A percentile compares a stretch with the other conserved stretches of the same genome.
These are phyloP conservation scores for Setomelanomma holmii DNA, from an alignment of 2,329 filamentous ascomycete species.

Conservation along the genomic window DNA sequence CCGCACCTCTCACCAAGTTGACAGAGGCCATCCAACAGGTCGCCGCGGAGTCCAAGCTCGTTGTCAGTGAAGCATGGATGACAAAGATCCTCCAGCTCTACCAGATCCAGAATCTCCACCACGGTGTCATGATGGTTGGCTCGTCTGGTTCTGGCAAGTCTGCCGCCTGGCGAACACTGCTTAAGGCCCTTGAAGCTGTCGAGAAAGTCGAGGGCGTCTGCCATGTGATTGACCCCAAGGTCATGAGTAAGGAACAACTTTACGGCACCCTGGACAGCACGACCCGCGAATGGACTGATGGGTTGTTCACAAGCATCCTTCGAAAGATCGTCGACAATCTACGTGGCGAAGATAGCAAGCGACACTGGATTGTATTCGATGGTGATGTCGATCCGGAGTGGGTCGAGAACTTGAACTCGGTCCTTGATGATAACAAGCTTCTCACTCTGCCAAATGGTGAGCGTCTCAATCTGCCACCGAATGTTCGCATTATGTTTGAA, in stretches of 20 bases:
- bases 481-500: slow-evolving; percentile 99
- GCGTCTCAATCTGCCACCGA: slow-evolving; percentile 89
- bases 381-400: slow-evolving; percentile 99
- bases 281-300: slow-evolving; percentile 98
- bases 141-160: slow-evolving; percentile 98
- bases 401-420: slow-evolving; percentile 99
- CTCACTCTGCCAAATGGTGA: slow-evolving; percentile 97
- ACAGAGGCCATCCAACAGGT: slow-evolving; percentile 82
- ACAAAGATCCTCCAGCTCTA: slow-evolving; percentile 96
- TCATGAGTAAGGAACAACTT: slow-evolving; percentile 98
- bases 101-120: slow-evolving; percentile 96
- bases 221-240: slow-evolving; percentile 98
- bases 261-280: slow-evolving; percentile 97
- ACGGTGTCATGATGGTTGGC: slow-evolving; percentile 99
- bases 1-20: slow-evolving; percentile 81
- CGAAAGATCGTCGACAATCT: slow-evolving; percentile 99
- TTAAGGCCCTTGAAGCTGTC: slow-evolving; percentile 88
- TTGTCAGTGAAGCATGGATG: slow-evolving; percentile 95
- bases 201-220: slow-evolving; percentile 93
- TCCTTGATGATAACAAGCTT: slow-evolving; percentile 98
- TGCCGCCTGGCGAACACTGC: slow-evolving; percentile 87
- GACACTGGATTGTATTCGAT: slow-evolving; percentile 99
- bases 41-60: slow-evolving; percentile 83
- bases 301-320: slow-evolving; percentile 95
- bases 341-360: slow-evolving; percentile 93